phyloP scores from a whole-genome alignment of 805 yeast species.

The Cyberlindnera suaveolens region DNA sequence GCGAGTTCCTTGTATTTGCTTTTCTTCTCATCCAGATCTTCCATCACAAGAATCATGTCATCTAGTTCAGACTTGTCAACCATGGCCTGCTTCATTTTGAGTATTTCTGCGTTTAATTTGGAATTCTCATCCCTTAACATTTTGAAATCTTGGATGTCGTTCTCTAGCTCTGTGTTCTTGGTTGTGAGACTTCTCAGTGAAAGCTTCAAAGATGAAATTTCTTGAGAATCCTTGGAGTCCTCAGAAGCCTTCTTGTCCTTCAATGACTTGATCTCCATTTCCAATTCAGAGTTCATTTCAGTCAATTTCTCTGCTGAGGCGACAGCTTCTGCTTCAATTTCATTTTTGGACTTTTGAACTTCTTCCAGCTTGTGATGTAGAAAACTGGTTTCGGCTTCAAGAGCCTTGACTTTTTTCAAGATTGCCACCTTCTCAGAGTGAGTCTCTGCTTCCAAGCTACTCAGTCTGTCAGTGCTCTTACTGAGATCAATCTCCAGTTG shows the following conservation, averaged over 20 bases:
- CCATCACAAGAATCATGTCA: conserved; percentile 68
- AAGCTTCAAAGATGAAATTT: background rate
- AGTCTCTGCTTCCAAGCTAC: no score
- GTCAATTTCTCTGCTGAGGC: background rate
- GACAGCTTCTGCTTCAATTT: background rate
- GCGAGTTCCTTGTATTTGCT: conserved; percentile 49
- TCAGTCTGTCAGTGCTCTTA: no score
- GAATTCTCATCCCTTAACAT: background rate
- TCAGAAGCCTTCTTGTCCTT: background rate
- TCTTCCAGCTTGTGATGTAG: background rate
- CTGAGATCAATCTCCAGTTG: no score
- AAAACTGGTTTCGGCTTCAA: no score
- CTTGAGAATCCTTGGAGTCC: background rate
- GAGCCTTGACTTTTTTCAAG: background rate
- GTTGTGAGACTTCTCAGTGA: no score
- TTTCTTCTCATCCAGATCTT: conserved; percentile 69
- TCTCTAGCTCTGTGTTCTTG: no score
- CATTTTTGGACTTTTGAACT: background rate
- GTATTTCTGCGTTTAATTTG: background rate
- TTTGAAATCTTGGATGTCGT: no score
- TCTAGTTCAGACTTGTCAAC: conserved; percentile 56
- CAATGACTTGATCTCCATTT: background rate
- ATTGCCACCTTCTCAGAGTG: no score
- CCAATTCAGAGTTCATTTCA: background rate
- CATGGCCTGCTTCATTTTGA: conserved; percentile 8